Base-by-base conservation (phyloP, 148 eudicot species). In the Silene latifolia region DNA sequence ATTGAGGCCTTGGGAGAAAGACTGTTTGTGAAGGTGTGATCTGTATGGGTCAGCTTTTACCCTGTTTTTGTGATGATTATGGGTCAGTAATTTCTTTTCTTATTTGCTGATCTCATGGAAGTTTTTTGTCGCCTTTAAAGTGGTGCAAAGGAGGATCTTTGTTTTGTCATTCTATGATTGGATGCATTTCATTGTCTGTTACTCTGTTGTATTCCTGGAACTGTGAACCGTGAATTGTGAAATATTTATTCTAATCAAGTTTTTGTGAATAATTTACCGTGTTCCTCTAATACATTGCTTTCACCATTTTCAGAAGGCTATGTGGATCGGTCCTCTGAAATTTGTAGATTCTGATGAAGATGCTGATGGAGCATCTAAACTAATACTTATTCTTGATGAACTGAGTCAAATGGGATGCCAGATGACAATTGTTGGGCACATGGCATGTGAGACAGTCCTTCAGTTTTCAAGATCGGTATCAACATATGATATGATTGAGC, bases 291-390 rank as follows among this genome's bases (percentile, higher is more conserved):
- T n/a, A 48, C 48, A 15, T 69, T 71, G 54, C 18, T 73, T 77
- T 70, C 61, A 65, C 54, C 73, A 27, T 76, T 84, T 84, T 70
- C 92, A 90, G 98, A 86, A 93, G 84, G 77, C 89, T 73, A 51
- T 87, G 78, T 93, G 98, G 96, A 85, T 87, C 72, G 98, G 97
- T 73, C 89, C 92, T 7, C 71, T 84, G 72, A 83, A 84, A 65
- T 87, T 87, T 74, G 68, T 78, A 35, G 76, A 76, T 11, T 80
- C 88, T 59, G 77, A 72, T 74, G 83, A 70, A 59, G 58, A 71
- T 46, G 78, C 69, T 63, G 72, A 63, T 74, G 91, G 89, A 80
- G 77, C 85, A 70, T 70, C 87, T 63, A 80, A 82, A 73, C 80
- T 93, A 78, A 87, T 82, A 70, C 80, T 53, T 73, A 79, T 82